Evolutionary conservation across 495 filamentous ascomycete genomes (phyloP).

Genomic region (Xylaria castorea): DNA sequence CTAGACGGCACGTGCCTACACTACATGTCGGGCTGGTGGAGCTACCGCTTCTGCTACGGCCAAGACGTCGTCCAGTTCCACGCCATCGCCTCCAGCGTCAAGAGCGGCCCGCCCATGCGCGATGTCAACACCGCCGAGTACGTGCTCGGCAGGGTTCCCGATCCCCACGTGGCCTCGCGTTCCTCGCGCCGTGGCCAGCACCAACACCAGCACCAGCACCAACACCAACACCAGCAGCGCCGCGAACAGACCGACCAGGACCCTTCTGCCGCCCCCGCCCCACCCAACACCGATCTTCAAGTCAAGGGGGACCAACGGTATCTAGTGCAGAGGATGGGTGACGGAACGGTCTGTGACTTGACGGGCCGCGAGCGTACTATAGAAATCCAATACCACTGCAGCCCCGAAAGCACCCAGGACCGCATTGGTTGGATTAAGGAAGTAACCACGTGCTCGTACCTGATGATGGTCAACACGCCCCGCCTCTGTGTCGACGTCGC

Average conservation of each 20-base stretch:
- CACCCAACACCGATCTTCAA: conserved; percentile 70
- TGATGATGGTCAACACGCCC: conserved; percentile 94
- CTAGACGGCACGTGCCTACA: conserved; percentile 91
- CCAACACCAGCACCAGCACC: conserved; percentile 36
- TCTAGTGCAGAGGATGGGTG: conserved; percentile 83
- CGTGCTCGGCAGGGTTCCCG: conserved; percentile 67
- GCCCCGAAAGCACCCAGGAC: conserved; percentile 74
- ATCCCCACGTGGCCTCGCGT: conserved; percentile 34
- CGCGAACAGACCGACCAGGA: conserved; percentile 29
- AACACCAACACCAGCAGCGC: background rate
- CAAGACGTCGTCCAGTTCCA: conserved; percentile 91
- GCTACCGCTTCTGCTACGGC: conserved; percentile 94
- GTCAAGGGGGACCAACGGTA: conserved; percentile 85
- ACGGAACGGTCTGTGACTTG: conserved; percentile 90
- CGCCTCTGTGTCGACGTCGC: conserved; percentile 91
- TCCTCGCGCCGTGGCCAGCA: conserved; percentile 43
- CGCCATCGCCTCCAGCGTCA: conserved; percentile 68
- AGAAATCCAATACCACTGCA: conserved; percentile 93
- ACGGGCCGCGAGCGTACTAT: conserved; percentile 84
- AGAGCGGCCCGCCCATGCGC: conserved; percentile 70
- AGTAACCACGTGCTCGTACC: conserved; percentile 87
- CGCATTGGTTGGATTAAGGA: conserved; percentile 96
- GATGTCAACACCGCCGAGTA: conserved; percentile 82
- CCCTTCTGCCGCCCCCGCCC: conserved; percentile 36
- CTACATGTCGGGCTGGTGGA: conserved; percentile 95